phyloP scores from a whole-genome alignment of 2,329 filamentous ascomycete genomes.

The Ilyonectria sp. region DNA sequence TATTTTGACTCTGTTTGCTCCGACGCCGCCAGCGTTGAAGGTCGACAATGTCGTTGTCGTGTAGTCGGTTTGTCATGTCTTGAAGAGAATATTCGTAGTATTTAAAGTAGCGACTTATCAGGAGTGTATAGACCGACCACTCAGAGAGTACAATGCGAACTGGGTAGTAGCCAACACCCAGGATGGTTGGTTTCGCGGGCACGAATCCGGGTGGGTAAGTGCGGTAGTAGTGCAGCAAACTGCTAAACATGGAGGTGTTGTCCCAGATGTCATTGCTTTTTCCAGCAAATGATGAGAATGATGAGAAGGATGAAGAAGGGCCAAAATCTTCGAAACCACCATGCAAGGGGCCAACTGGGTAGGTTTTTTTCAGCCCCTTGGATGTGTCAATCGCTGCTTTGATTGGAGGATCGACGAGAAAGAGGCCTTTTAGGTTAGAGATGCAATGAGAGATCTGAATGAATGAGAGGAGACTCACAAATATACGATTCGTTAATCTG shows the following conservation, averaged over 20 bases:
- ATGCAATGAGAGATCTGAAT: too few species aligned
- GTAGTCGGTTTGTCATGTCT: slow-evolving; percentile 27
- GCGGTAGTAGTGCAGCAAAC: slow-evolving; percentile 24
- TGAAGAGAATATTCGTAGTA: slow-evolving; percentile 39
- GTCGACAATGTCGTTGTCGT: slow-evolving; percentile 37
- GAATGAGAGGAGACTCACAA: neutral
- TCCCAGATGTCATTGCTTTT: neutral
- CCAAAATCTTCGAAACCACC: slow-evolving; percentile 23
- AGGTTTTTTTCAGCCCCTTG: neutral
- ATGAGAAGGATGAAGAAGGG: slow-evolving; percentile 9
- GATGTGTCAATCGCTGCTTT: neutral
- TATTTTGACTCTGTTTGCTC: slow-evolving; percentile 34
- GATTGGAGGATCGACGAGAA: slow-evolving; percentile 20
- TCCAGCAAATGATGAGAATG: slow-evolving; percentile 10
- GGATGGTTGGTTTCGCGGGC: slow-evolving; percentile 13
- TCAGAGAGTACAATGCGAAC: slow-evolving; percentile 36
- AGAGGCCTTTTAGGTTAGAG: slow-evolving; percentile 6
- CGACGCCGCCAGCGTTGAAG: slow-evolving; percentile 42
- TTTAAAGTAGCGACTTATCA: slow-evolving; percentile 38
- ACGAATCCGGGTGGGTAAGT: neutral
- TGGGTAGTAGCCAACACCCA: slow-evolving; percentile 37
- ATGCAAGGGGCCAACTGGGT: neutral
- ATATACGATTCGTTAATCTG: neutral
- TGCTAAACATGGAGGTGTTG: slow-evolving; percentile 10
- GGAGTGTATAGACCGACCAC: slow-evolving; percentile 38